Evolutionary conservation across 257 asterid genomes (phyloP).

Genomic region (Anisodus tanguticus): DNA sequence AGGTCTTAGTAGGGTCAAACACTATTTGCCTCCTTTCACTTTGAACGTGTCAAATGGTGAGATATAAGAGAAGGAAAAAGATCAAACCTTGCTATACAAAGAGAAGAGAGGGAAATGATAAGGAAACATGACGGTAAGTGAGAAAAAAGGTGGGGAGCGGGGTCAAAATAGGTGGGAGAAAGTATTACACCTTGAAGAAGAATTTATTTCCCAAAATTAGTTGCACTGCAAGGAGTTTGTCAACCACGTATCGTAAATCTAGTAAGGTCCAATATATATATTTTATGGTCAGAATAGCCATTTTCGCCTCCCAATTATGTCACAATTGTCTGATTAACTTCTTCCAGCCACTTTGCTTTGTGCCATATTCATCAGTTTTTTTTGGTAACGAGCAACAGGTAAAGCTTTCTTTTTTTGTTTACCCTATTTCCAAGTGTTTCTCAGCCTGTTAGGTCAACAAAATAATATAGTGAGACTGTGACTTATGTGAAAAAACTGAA

Average conservation of each 20-base stretch:
- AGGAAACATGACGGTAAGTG: neutral
- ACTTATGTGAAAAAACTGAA: neutral
- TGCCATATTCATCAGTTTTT: constrained; percentile 15
- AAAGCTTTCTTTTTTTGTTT: neutral
- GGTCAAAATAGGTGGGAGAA: constrained; percentile 2
- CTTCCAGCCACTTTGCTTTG: constrained; percentile 1
- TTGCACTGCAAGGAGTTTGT: neutral
- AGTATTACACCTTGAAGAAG: neutral
- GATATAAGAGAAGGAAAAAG: neutral
- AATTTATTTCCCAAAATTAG: neutral
- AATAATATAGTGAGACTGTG: neutral
- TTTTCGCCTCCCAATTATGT: neutral
- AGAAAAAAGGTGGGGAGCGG: neutral
- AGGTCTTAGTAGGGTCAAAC: neutral
- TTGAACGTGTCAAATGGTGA: neutral
- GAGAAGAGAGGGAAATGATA: neutral
- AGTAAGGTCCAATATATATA: neutral
- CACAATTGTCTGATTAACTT: neutral
- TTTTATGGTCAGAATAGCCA: neutral
- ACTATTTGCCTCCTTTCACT: neutral
- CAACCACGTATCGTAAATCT: neutral
- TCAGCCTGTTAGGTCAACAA: neutral
- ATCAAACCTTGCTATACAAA: neutral
- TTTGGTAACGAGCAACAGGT: neutral
- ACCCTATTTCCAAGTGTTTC: constrained; percentile 1